Percentiles rank a stretch among this genome's conserved stretches.
Conservation (phyloP, 768 basidiomycete genomes). For the Naganishia vaughanmartiniae region DNA sequence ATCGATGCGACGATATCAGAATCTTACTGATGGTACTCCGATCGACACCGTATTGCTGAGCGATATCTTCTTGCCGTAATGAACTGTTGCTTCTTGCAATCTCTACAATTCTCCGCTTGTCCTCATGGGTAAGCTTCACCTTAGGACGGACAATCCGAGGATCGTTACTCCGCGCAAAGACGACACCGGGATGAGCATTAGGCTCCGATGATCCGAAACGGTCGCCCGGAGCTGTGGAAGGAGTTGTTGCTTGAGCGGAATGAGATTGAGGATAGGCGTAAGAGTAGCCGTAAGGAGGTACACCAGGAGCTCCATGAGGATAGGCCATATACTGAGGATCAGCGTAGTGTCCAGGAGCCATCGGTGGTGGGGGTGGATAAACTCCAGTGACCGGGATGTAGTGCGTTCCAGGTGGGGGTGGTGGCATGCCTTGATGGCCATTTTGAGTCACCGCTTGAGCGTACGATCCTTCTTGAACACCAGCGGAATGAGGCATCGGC, state of each 20-base stretch:
- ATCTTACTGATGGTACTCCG: conserved; percentile 51
- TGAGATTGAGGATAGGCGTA: conserved; percentile 17
- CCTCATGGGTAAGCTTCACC: conserved; percentile 50
- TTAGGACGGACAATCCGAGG: conserved; percentile 38
- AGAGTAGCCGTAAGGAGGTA: conserved; percentile 3
- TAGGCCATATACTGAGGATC: conserved; percentile 12
- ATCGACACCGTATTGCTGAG: conserved; percentile 46
- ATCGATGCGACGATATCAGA: conserved; percentile 44
- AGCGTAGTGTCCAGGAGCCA: conserved; percentile 8
- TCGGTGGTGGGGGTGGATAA: conserved; percentile 11
- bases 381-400: conserved; percentile 19
- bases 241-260: not conserved
- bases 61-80: conserved; percentile 50
- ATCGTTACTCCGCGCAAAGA: conserved; percentile 30
- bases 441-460: conserved; percentile 6
- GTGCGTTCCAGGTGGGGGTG: conserved; percentile 16
- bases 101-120: conserved; percentile 49
- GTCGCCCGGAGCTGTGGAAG: conserved; percentile 17
- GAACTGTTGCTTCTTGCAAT: conserved; percentile 44
- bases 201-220: conserved; percentile 1
- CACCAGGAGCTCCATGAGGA: conserved; percentile 5
- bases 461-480: conserved; percentile 11
- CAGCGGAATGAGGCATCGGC: conserved; percentile 4
- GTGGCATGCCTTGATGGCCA: conserved; percentile 18
- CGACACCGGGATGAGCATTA: conserved; percentile 26